Evolutionary conservation across 768 basidiomycete genomes (phyloP).

Genomic region (Lactarius psammicola): DNA sequence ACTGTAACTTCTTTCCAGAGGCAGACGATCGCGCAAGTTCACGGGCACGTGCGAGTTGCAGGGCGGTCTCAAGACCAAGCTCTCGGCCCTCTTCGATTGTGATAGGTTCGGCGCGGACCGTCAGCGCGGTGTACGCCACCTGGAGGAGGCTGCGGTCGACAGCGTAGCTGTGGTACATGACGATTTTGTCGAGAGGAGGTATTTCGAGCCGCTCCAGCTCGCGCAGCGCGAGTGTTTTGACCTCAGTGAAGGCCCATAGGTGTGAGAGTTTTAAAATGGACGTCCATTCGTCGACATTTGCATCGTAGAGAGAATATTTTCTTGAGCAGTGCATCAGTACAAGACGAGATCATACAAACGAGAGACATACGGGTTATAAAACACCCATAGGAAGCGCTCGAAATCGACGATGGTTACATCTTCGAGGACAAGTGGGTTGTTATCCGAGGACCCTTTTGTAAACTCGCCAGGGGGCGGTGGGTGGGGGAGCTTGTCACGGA

Average conservation of each 20-base stretch:
- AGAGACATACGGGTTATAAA: conserved; percentile 58
- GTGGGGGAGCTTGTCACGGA: conserved; percentile 33
- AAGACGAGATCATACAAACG: not conserved
- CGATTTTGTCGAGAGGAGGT: conserved; percentile 52
- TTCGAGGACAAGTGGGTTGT: conserved; percentile 38
- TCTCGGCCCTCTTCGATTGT: conserved; percentile 53
- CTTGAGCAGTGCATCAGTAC: conserved; percentile 36
- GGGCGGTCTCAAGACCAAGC: conserved; percentile 56
- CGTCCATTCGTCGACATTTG: conserved; percentile 51
- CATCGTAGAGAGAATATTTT: conserved; percentile 54
- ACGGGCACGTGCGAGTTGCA: conserved; percentile 53
- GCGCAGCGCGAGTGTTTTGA: conserved; percentile 51
- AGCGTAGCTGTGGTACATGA: conserved; percentile 51
- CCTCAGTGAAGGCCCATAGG: conserved; percentile 53
- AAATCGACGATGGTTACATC: conserved; percentile 49
- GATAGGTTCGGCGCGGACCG: conserved; percentile 50
- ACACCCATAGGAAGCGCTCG: conserved; percentile 56
- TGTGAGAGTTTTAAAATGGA: conserved; percentile 55
- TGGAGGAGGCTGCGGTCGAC: conserved; percentile 53
- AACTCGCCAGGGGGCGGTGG: conserved; percentile 28
- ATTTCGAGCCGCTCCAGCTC: conserved; percentile 50
- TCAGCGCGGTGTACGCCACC: conserved; percentile 51
- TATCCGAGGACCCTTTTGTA: conserved; percentile 33
- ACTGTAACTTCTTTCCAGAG: not conserved
- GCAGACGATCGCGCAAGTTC: conserved; percentile 39